Base-by-base conservation (phyloP, 2,329 filamentous ascomycete genomes). In the Xylariaceae sp. region DNA sequence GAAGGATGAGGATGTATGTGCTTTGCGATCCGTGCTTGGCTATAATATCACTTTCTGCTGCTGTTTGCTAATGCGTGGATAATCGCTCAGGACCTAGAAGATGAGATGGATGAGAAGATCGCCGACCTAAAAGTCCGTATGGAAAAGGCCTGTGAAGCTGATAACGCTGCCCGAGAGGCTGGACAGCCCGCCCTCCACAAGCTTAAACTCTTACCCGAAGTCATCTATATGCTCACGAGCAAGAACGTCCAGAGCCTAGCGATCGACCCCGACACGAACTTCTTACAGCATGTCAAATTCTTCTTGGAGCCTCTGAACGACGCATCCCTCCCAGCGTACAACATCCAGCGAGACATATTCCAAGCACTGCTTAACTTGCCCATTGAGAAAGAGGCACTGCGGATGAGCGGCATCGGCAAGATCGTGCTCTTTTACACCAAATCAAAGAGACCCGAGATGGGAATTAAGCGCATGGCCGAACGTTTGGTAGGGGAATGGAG, bases 351-450 rank as follows among this genome's bases (percentile, higher is more conserved):
- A 46, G 89, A 97, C 60, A 78, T 98, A 30, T 92, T 98, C 61
- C 77, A 78, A 17, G 84, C 87, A 16, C 72, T 98, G 26, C 76
- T 75, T 13, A 82, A 80, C 54, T 74, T 97, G 4, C 88, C 88
- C 5, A 88, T 97, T 50, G 85, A 88, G 59, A 96, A 96, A 59
- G 92, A 97, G 54, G 77, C 84, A 2, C 74, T 98, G 11, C 74
- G 94, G 15, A 89, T 88, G 50, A 94, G 87, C 53, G 89, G 90
- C 14, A 92, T 98, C 49, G 92, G 92, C 58, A 96, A 96, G 62
- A 88, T 98, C 33, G 84, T 96, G 36, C 78, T 94, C 47, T 98
- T 96, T 68, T 98, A 98, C 67, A 96, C 89, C 35, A 89, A 89
- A 65, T 94, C 86, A 70, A 94, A 89, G 68, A 83, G 87, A 50